Evolutionary conservation across 768 basidiomycete species (phyloP), one percentile per base, ranked within the genome.

Genomic region (Amylocystis lapponica): DNA sequence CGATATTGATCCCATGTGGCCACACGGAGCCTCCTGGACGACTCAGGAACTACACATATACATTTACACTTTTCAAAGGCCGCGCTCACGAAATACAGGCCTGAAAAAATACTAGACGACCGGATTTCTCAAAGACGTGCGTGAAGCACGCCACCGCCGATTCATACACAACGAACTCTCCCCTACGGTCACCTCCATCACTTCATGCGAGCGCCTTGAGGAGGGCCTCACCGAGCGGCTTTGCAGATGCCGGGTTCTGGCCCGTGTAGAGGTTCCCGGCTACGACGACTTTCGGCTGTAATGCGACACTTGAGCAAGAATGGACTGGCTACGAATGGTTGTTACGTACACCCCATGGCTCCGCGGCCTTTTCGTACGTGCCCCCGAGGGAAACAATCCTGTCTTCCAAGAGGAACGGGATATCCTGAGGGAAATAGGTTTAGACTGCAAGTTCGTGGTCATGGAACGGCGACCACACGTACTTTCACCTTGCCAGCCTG

Each of bases 351-450:
- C 50, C 71, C 77, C 78, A 88, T 9, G 68, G 64, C 40, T 77
- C 69, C 2, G 60, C 57, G 0, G 78, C 75, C 61, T 79, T 83
- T 47, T 72, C 71, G 58, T 74, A 88, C 17, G 64, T 71, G 1
- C 81, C 87, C n/a, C 85, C 86, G 35, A 85, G 74, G 36, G 61
- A 66, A 33, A 47, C 62, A 58, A 87, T 76, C 61, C 74, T 75
- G 59, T 74, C 70, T 65, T 91, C 86, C 25, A 86, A 67, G 9
- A 78, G 66, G 74, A 88, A 89, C 0, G 86, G 86, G 29, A 89
- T 52, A n/a, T 67, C 68, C 71, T 78, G 34, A 5, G n/a, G n/a
- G n/a, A n/a, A n/a, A n/a, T n/a, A n/a, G n/a, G n/a, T n/a, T n/a
- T n/a, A n/a, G n/a, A n/a, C n/a, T n/a, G n/a, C n/a, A n/a, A n/a